These are phyloP conservation scores for Coprinopsis strossmayeri DNA, from an alignment of 768 basidiomycete species.

Conservation along the genomic window DNA sequence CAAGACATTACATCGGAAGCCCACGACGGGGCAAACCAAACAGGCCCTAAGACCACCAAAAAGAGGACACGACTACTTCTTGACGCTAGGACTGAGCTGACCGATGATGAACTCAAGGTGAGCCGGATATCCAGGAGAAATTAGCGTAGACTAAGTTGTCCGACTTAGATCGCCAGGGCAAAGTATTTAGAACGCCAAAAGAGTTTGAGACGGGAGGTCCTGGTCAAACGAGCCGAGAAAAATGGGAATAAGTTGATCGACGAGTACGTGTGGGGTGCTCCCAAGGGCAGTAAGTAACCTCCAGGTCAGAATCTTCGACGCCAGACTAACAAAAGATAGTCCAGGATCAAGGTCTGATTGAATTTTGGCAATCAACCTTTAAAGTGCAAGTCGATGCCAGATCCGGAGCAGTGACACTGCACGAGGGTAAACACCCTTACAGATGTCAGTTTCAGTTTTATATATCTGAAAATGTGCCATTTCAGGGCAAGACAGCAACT, in stretches of 20 bases:
- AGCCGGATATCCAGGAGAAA: too few relatives aligned
- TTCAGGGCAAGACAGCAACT: too few relatives aligned
- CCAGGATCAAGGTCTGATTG: constrained; percentile 53
- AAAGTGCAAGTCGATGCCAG: constrained; percentile 64
- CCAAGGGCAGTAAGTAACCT: constrained; percentile 47
- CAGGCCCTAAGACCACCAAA: constrained; percentile 20
- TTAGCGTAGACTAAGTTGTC: background rate
- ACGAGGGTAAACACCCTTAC: constrained; percentile 13
- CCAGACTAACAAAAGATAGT: constrained; percentile 26
- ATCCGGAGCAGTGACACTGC: constrained; percentile 36
- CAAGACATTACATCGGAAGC: constrained; percentile 22
- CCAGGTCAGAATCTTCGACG: background rate
- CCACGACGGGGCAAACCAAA: constrained; percentile 21
- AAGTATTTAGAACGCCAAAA: constrained; percentile 64
- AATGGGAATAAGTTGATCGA: constrained; percentile 47
- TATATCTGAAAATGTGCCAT: background rate
- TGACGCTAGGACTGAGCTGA: constrained; percentile 72
- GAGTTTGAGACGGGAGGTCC: constrained; percentile 40
- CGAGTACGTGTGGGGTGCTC: constrained; percentile 62
- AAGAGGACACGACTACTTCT: constrained; percentile 56
- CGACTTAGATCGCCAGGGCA: constrained; percentile 47
- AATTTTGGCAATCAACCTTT: constrained; percentile 73
- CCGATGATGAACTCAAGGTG: constrained; percentile 78
- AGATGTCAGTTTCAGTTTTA: background rate
- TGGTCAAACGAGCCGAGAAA: constrained; percentile 50